These are phyloP conservation scores for Pistacia atlantica DNA, from an alignment of 345 rosid species.

Conservation along the genomic window DNA sequence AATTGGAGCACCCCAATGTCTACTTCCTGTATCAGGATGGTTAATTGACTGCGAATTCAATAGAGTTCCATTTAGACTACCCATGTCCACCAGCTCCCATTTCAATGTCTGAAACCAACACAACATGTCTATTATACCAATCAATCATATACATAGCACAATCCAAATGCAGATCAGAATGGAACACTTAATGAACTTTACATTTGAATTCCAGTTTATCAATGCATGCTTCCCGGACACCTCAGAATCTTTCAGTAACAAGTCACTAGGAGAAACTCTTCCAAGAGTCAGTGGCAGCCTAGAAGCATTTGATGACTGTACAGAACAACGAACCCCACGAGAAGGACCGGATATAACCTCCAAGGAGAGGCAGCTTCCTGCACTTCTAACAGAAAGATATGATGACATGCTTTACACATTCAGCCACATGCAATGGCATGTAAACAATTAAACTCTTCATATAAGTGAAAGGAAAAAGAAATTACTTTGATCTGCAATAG, in stretches of 20 bases:
- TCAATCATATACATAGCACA: constrained; percentile 19
- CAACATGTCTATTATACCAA: constrained; percentile 11
- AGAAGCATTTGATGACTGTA: constrained; percentile 62
- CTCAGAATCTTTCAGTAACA: constrained; percentile 80
- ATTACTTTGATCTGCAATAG: constrained; percentile 72
- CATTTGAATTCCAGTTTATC: constrained; percentile 88
- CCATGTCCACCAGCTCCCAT: constrained; percentile 98
- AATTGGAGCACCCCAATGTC: constrained; percentile 75
- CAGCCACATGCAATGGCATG: constrained; percentile 27
- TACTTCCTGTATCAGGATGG: constrained; percentile 67
- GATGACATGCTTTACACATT: constrained; percentile 48
- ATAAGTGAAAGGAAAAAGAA: constrained; percentile 34
- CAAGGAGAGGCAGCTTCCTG: constrained; percentile 91
- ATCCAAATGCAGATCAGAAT: constrained; percentile 18
- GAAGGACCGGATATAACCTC: constrained; percentile 94
- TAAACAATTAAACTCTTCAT: constrained; percentile 22
- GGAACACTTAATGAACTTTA: constrained; percentile 33
- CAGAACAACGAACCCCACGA: constrained; percentile 54
- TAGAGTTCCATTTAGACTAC: constrained; percentile 96
- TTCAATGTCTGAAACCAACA: constrained; percentile 68
- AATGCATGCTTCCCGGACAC: constrained; percentile 98
- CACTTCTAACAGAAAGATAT: constrained; percentile 73
- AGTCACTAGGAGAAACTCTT: constrained; percentile 79
- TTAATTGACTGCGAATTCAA: constrained; percentile 69
- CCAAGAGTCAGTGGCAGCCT: constrained; percentile 86